A percentile compares a stretch with the other conserved stretches of the same genome.
phyloP scores from a whole-genome alignment of 495 filamentous ascomycete genomes.

The Penicillium taxi region DNA sequence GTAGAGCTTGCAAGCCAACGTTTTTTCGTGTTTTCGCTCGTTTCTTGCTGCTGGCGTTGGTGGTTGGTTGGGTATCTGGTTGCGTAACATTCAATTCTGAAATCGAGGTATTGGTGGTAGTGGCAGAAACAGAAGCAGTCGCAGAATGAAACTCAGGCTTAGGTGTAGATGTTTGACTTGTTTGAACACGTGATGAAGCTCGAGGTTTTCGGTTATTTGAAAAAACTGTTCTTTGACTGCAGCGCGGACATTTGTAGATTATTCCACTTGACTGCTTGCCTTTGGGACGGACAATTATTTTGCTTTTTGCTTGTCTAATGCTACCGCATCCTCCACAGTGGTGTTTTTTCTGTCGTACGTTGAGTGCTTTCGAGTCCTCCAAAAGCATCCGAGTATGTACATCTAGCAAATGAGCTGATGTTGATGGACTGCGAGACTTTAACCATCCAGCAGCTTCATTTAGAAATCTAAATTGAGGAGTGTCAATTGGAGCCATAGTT shows the following conservation, averaged over 20 bases:
- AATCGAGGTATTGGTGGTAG: too few relatives aligned
- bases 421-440: constrained; percentile 35
- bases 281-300: constrained; percentile 16
- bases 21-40: constrained; percentile 52
- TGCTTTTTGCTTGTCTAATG: constrained; percentile 31
- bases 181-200: constrained; percentile 6
- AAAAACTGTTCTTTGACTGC: constrained; percentile 27
- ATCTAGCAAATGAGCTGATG: constrained; percentile 40
- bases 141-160: too few relatives aligned
- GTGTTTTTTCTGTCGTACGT: constrained; percentile 29
- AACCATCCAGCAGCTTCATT: constrained; percentile 38
- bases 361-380: constrained; percentile 32
- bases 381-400: constrained; percentile 35
- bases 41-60: constrained; percentile 51
- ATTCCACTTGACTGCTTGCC: constrained; percentile 10
- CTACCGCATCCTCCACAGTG: constrained; percentile 48
- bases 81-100: constrained; percentile 2
- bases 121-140: constrained; percentile 6
- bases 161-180: background rate
- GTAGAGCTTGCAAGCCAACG: constrained; percentile 48
- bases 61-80: constrained; percentile 14
- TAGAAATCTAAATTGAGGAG: constrained; percentile 36
- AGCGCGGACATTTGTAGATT: constrained; percentile 35
- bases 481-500: constrained; percentile 27
- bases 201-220: too few relatives aligned